Base-by-base conservation (phyloP, 768 basidiomycete genomes). In the Gautieria morchelliformis region DNA sequence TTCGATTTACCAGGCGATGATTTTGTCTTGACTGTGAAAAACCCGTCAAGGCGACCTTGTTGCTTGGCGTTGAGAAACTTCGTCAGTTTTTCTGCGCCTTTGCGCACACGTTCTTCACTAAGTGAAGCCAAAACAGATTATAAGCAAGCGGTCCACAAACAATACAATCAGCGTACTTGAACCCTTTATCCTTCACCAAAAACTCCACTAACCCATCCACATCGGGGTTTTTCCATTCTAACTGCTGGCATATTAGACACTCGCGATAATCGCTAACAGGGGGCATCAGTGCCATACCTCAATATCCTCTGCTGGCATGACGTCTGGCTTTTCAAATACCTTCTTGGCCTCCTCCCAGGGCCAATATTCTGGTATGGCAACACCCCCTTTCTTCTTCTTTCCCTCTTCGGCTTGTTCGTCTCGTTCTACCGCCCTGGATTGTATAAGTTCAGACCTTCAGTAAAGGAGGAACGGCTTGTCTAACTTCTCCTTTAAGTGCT, bases 21-120 rank as follows among this genome's bases (percentile, higher is more conserved):
- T 61, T 82, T 83, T 1, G 81, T 70, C 64, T 87, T 83, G 11
- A 83, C 81, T 1, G 85, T 82, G 72, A 99, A 99, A 72, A 99
- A 99, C 0, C 93, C 87, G 65, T 98, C 96, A 14, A 99, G 77
- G 10, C 96, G 84, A 9, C 96, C 94, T 71, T 99, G 96, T 64
- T 98, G 96, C 67, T 97, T 98, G 35, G 84, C 81, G 53, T 81
- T 84, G 51, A 97, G 74, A 69, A 81, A 87, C 65, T 93, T 96
- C 48, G 83, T 75, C 44, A 99, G 79, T 67, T 97, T 96, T 47
- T 96, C 93, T 4, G 90, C 94, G 24, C 93, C 93, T 68, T 89
- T 93, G 32, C 95, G 83, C 3, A 99, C 92, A 20, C 96, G 87
- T 10, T 99, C 96, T 75, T 98, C 96, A 63, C 95, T 98, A 66